Conservation (phyloP, 2,329 filamentous ascomycete genomes). For the Botrytis paeoniae region DNA sequence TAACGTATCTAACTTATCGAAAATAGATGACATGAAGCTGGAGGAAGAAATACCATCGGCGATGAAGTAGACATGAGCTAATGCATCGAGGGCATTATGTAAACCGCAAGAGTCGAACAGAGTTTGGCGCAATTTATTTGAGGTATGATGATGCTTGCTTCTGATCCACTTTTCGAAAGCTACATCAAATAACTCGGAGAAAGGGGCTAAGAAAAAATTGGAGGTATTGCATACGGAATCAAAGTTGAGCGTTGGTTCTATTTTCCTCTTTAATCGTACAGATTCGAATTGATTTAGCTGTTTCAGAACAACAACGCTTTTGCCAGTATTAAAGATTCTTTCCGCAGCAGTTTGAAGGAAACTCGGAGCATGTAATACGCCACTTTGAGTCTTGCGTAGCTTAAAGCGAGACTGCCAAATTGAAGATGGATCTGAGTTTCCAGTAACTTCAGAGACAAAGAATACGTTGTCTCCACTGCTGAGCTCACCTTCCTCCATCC, state of each 20-base stretch:
- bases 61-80: constrained; percentile 74
- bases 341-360: constrained; percentile 69
- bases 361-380: constrained; percentile 63
- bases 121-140: constrained; percentile 59
- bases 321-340: constrained; percentile 82
- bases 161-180: constrained; percentile 76
- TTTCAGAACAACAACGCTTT: constrained; percentile 81
- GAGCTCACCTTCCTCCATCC: constrained; percentile 80
- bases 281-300: constrained; percentile 57
- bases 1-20: constrained; percentile 67
- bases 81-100: constrained; percentile 58
- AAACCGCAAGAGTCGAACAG: constrained; percentile 70
- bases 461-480: constrained; percentile 65
- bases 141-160: constrained; percentile 69
- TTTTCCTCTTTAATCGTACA: constrained; percentile 35
- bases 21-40: constrained; percentile 65
- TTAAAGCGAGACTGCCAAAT: constrained; percentile 76
- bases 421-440: constrained; percentile 56
- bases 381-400: constrained; percentile 59
- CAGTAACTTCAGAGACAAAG: constrained; percentile 64
- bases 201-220: constrained; percentile 56
- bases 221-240: constrained; percentile 51
- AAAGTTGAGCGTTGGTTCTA: constrained; percentile 53
- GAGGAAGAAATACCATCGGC: constrained; percentile 68
- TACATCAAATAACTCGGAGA: constrained; percentile 69